Base-by-base conservation (phyloP, 768 basidiomycete genomes). In the Dictyophora rubrovolvata region DNA sequence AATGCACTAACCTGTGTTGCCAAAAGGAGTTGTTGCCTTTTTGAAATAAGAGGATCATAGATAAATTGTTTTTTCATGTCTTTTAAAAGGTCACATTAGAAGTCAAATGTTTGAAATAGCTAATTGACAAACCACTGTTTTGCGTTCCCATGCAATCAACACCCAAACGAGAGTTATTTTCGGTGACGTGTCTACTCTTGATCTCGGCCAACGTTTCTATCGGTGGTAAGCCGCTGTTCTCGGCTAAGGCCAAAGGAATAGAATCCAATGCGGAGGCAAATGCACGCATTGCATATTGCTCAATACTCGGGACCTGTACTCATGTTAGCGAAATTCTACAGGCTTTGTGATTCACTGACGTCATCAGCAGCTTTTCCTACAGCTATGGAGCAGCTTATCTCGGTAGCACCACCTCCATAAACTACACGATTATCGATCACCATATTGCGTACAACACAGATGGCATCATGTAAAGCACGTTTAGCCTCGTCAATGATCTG, bases 211-310 rank as follows among this genome's bases (percentile, higher is more conserved):
- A 79, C 5, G 93, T 96, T 73, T 95, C 93, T 61, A 99, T 99
- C 11, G 96, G 96, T 14, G 89, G 86, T 48, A 98, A 72, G 56
- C 96, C 96, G 61, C 92, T 95, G 78, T 99, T 99, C 73, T 99
- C 96, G 14, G 96, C 96, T 11, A 99, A 79, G 4, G 96, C 96
- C 12, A 99, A 81, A 2, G 96, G 96, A 53, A 98, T 75, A n/a
- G 93, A 81, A 66, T 99, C 96, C 8, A 99, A 77, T 14, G 96
- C 95, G 35, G 90, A 89, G 3, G 96, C 81, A 70, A 98, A 99
- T n/a, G 96, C 94, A 53, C 95, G 87, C 94, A 99, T 97, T 2
- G 96, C 96, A 68, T 99, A 99, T 77, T 99, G 96, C 73, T 99
- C 96, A 67, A 99, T 97, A 28, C 92, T 81, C 1, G 96, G 87